phyloP scores from a whole-genome alignment of 192 early-diverging fungal genomes.

The Entomortierella chlamydospora region DNA sequence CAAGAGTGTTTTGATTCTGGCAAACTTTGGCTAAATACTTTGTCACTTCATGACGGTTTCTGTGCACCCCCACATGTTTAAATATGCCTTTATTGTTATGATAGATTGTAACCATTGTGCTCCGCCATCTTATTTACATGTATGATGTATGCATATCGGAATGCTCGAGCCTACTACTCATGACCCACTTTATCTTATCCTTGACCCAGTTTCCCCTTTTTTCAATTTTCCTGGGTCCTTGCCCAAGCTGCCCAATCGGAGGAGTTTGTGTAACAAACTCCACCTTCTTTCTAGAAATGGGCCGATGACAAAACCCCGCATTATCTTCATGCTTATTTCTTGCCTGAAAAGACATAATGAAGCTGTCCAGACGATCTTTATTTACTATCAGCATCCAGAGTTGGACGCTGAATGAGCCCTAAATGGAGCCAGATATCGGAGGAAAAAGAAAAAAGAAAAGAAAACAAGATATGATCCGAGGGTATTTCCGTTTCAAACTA shows the following conservation, averaged over 20 bases:
- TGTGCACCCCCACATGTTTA: too few species aligned
- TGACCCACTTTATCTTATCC: not conserved
- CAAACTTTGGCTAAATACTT: too few species aligned
- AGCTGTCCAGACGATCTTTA: not conserved
- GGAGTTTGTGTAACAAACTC: constrained; percentile 7
- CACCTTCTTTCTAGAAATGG: not conserved
- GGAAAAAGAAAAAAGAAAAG: too few species aligned
- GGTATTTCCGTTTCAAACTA: too few species aligned
- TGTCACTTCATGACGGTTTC: too few species aligned
- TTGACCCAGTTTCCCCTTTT: constrained; percentile 1
- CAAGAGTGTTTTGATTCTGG: too few species aligned
- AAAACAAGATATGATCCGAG: too few species aligned
- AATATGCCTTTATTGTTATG: too few species aligned
- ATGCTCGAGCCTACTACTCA: not conserved
- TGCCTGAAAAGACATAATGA: not conserved
- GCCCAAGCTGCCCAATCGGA: constrained; percentile 18
- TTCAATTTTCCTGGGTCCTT: constrained; percentile 12
- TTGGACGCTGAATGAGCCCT: too few species aligned
- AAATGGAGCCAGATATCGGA: too few species aligned
- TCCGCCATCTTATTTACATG: too few species aligned
- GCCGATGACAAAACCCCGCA: not conserved
- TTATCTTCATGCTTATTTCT: not conserved
- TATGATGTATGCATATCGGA: not conserved
- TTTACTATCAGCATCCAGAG: not conserved
- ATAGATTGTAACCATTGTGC: too few species aligned